Evolutionary conservation across 1,284 basidiomycete species (phyloP), one percentile per base, ranked within the genome.

Genomic region (Pyrrhoderma noxium): DNA sequence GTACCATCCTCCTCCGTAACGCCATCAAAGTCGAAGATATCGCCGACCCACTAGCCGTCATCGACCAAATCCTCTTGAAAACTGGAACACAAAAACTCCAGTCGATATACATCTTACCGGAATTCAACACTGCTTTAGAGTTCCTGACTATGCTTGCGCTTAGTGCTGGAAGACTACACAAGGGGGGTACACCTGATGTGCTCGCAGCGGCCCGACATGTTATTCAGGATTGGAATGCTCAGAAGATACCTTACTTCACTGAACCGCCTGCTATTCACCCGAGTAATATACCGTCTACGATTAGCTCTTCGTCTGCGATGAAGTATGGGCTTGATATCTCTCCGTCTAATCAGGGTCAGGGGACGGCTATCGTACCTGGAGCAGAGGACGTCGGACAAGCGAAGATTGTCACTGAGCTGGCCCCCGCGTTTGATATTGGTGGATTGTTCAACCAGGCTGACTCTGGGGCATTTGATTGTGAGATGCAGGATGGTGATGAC

Each of bases 171-270:
- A 77, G 89, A 38, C 72, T 96, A 3, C 75, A 89, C 47, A 94
- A 93, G 82, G 94, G 94, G 27, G 95, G 94, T 51, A 86, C 93
- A 2, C 93, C 95, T 0, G 93, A 98, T 66, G 67, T 95, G 16
- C 80, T 88, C 43, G 77, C 85, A 0, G 80, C 91, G 0, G 93
- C 93, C 0, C 81, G 90, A 25, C 82, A 85, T 13, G 77, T 98
- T n/a, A 68, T 99, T 3, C 80, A 77, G 44, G 95, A 99, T 65
- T 98, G 95, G 94, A 98, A 98, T 63, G 82, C 90, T 57, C 93
- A 97, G 61, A 93, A 93, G 63, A 97, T 98, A 22, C 85, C 88
- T 0, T 98, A 92, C 69, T 89, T 77, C 68, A 90, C 91, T 1
- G 65, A 72, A 1, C 90, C 93, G 2, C 94, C 95, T 0, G 63